Evolutionary conservation across 176 grass and related monocot genomes (phyloP).

Genomic region (Cocos nucifera): DNA sequence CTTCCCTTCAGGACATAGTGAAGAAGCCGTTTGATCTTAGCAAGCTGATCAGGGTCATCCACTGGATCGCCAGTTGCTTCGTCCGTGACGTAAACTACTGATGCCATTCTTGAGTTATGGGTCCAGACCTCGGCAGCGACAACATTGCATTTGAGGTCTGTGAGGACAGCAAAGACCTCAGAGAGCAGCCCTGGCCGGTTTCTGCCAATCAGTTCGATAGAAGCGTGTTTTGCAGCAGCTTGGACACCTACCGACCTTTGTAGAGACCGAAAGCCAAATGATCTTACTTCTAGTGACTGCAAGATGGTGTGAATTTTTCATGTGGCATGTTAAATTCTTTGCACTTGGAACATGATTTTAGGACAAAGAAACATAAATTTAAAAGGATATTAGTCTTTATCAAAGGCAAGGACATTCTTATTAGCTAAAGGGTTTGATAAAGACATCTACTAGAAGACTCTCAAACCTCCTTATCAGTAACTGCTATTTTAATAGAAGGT

Average conservation of each 20-base stretch:
- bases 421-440: too few species aligned
- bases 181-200: conserved; percentile 80
- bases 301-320: background rate
- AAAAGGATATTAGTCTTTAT: too few species aligned
- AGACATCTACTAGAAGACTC: too few species aligned
- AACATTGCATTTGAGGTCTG: conserved; percentile 65
- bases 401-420: too few species aligned
- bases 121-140: conserved; percentile 86
- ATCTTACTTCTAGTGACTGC: conserved; percentile 63
- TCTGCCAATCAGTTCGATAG: conserved; percentile 58
- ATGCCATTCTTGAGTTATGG: conserved; percentile 62
- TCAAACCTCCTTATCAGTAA: too few species aligned
- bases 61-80: conserved; percentile 29
- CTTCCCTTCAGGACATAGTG: conserved; percentile 56
- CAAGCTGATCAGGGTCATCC: conserved; percentile 35
- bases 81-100: conserved; percentile 65
- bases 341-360: too few species aligned
- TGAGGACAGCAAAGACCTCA: conserved; percentile 81
- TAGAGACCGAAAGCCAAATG: conserved; percentile 37
- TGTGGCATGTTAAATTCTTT: too few species aligned
- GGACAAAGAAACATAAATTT: too few species aligned
- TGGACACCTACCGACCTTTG: conserved; percentile 38
- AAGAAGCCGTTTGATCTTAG: conserved; percentile 50
- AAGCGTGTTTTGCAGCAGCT: conserved; percentile 33
- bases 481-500: too few species aligned